These are phyloP conservation scores for Trichoderma sp. DNA, from an alignment of 2,329 filamentous ascomycete genomes.

Conservation along the genomic window DNA sequence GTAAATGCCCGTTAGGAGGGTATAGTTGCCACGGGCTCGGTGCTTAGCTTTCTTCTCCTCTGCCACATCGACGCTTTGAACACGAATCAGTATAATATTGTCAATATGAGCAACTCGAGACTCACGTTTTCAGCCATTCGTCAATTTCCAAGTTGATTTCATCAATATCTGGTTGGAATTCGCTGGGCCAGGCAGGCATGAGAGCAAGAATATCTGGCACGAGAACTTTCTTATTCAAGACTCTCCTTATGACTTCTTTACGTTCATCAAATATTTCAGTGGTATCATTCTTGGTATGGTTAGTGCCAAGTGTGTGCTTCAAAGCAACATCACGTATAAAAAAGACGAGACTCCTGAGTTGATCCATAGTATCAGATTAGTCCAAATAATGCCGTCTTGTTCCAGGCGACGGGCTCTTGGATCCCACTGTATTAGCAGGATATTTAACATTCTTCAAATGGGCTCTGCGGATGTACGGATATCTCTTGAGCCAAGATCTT, in stretches of 20 bases:
- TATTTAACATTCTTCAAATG: not conserved
- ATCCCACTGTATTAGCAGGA: not conserved
- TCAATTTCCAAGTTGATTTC: slow-evolving; percentile 6
- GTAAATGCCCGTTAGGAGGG: not conserved
- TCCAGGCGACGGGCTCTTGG: not conserved
- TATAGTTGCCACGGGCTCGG: slow-evolving; percentile 11
- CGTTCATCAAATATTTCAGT: not conserved
- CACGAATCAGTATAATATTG: not conserved
- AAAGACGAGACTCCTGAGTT: not conserved
- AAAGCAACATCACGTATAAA: not conserved
- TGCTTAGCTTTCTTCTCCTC: slow-evolving; percentile 13
- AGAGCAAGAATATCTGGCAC: not conserved
- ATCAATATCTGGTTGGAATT: slow-evolving; percentile 8
- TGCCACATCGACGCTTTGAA: not conserved
- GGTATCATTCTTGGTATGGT: not conserved
- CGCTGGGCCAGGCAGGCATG: not conserved
- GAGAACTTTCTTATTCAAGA: not conserved
- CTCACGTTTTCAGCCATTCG: slow-evolving; percentile 9
- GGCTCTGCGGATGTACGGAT: not conserved
- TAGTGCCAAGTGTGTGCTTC: not conserved
- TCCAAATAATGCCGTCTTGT: not conserved
- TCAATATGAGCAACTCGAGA: not conserved
- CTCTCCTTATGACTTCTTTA: not conserved
- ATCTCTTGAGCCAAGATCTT: not conserved
- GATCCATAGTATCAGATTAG: not conserved